Conservation (phyloP, 306 rosid genomes). For the Vicia faba region DNA sequence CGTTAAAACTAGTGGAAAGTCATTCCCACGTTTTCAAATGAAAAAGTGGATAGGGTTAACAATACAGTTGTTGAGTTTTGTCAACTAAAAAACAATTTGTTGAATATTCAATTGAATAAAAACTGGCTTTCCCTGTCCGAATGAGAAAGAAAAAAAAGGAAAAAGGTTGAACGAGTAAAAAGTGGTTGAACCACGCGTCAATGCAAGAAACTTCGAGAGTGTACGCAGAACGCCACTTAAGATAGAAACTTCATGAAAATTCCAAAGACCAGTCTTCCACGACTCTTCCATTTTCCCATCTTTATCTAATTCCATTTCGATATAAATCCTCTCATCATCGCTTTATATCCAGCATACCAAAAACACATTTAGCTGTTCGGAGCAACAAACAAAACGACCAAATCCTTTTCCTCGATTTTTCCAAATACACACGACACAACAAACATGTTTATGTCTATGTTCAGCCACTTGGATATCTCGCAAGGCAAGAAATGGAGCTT, state of each 20-base stretch:
- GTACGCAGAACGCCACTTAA: not conserved
- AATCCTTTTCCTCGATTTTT: no score
- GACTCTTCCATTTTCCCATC: conserved; percentile 13
- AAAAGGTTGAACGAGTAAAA: conserved; percentile 1
- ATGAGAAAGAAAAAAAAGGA: not conserved
- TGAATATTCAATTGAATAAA: conserved; percentile 20
- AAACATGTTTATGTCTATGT: conserved; percentile 50
- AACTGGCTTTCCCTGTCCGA: not conserved
- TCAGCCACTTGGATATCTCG: conserved; percentile 53
- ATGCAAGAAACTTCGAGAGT: conserved; percentile 33
- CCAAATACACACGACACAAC: no score
- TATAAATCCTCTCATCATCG: conserved; percentile 27
- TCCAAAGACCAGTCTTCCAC: conserved; percentile 24
- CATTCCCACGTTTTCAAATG: no score
- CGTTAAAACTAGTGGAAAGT: no score
- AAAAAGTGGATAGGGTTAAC: not conserved
- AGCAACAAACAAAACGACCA: no score
- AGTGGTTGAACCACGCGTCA: conserved; percentile 29
- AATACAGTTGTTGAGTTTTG: not conserved
- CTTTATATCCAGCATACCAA: not conserved
- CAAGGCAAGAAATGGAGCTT: conserved; percentile 32
- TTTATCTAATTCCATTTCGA: not conserved
- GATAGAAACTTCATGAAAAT: conserved; percentile 36
- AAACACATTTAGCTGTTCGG: not conserved
- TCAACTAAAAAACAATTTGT: no score